Evolutionary conservation across 1,139 yeast genomes (phyloP), one percentile per base, ranked within the genome.

Genomic region (Hyphopichia buzzinii): DNA sequence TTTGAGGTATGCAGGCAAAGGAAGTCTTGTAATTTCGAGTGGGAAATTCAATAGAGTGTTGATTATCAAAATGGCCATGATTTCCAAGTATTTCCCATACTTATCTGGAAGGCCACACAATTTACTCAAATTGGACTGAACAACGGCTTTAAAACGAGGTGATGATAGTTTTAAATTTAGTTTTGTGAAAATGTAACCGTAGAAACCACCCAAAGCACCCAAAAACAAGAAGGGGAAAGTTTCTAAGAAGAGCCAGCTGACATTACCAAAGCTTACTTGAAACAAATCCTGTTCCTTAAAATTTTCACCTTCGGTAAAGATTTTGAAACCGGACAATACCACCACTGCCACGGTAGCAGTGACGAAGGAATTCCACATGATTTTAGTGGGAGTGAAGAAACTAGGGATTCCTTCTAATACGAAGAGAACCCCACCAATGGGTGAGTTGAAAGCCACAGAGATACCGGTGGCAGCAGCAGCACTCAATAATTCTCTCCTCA

Each of bases 401-500:
- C 81, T 72, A 3, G 84, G 78, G 41, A 85, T 68, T 42, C 78
- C 78, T 51, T 90, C 97, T 22, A 90, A 62, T 3, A 89, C 85
- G 59, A 90, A 90, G 22, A 90, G 60, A 1, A 90, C 95, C 4
- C 97, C 97, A 12, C 97, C 97, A 40, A 90, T 86, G 1, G 97
- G 97, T 0, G 97, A 84, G 38, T 89, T 89, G 62, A 90, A 90
- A 0, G 97, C 97, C 3, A 87, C 90, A 0, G 96, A 86, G 11
- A 90, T 90, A 7, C 97, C 97, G 1, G 95, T 88, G 0, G 96
- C 95, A 1, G 94, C 79, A 1, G 96, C 94, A 0, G 97, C 95
- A 25, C 86, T 77, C 28, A 88, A 62, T 39, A 79, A 64, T 50
- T 83, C 92, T 42, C 89, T 65, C 41, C 75, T 64, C 6, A 74